A percentile compares a stretch with the other conserved stretches of the same genome.
Conservation (phyloP, 2,329 filamentous ascomycete species). For the Ascosphaera pollenicola region DNA sequence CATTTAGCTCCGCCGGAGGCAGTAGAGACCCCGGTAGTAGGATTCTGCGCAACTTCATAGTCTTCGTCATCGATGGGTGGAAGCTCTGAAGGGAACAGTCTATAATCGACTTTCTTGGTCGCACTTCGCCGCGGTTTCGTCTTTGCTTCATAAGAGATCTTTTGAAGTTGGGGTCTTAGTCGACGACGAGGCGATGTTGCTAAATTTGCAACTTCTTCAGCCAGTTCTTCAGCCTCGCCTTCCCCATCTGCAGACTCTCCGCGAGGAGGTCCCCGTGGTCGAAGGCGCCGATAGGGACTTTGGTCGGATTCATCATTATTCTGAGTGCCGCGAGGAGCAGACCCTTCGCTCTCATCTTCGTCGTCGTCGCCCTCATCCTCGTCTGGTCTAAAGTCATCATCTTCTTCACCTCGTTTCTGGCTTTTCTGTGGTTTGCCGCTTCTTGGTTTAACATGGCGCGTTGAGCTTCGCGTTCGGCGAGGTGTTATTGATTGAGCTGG, state of each 20-base stretch:
- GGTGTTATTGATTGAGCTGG: constrained; percentile 10
- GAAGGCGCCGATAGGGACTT: constrained; percentile 27
- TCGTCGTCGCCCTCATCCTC: constrained; percentile 27
- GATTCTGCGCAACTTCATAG: constrained; percentile 43
- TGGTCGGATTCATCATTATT: constrained; percentile 24
- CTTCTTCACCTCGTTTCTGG: constrained; percentile 26
- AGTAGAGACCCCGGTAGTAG: constrained; percentile 44
- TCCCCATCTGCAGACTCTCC: constrained; percentile 25
- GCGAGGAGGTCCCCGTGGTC: constrained; percentile 27
- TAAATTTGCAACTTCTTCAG: constrained; percentile 34
- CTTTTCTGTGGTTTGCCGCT: constrained; percentile 14
- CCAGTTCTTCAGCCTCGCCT: constrained; percentile 33
- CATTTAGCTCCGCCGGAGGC: constrained; percentile 32
- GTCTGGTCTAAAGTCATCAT: constrained; percentile 41
- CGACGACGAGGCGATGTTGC: constrained; percentile 23
- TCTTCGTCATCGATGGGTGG: constrained; percentile 56
- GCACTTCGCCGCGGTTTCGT: constrained; percentile 26
- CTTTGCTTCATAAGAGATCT: constrained; percentile 16
- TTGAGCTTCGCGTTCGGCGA: constrained; percentile 15
- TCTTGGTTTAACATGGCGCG: constrained; percentile 18
- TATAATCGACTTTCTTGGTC: constrained; percentile 59
- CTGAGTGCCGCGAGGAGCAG: constrained; percentile 24
- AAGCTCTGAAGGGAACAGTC: constrained; percentile 55
- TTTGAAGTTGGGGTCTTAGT: constrained; percentile 8
- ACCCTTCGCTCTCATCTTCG: constrained; percentile 32